A percentile compares a stretch with the other conserved stretches of the same genome.
Conservation (phyloP, 2,329 filamentous ascomycete genomes). For the Fusarium neocosmosporiellum region DNA sequence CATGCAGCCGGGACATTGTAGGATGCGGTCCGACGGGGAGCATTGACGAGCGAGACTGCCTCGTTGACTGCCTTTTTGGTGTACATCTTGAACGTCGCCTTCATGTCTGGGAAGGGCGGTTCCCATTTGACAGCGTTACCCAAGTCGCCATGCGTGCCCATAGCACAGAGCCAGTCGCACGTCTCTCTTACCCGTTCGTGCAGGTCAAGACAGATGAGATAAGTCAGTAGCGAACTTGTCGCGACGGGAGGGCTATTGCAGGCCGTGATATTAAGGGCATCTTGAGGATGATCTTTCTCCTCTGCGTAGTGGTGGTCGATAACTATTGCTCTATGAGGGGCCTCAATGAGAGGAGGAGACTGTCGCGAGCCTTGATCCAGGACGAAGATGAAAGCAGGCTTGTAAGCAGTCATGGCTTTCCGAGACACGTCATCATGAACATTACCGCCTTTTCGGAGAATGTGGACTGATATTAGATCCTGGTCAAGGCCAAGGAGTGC, state of each 20-base stretch:
- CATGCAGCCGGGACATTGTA: slow-evolving; percentile 72
- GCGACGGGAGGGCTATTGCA: slow-evolving; percentile 74
- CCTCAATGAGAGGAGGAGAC: slow-evolving; percentile 64
- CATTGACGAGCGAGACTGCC: slow-evolving; percentile 73
- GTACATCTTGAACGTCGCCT: slow-evolving; percentile 66
- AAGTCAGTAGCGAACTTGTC: slow-evolving; percentile 72
- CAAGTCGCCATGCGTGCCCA: slow-evolving; percentile 75
- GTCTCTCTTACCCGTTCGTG: slow-evolving; percentile 59
- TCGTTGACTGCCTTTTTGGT: slow-evolving; percentile 72
- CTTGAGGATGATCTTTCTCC: slow-evolving; percentile 66
- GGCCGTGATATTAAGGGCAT: slow-evolving; percentile 67
- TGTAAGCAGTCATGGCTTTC: slow-evolving; percentile 58
- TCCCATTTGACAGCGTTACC: slow-evolving; percentile 74
- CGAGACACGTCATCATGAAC: slow-evolving; percentile 67
- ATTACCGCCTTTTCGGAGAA: slow-evolving; percentile 68
- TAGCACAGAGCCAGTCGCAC: slow-evolving; percentile 71
- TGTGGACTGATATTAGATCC: slow-evolving; percentile 66
- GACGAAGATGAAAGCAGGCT: slow-evolving; percentile 70
- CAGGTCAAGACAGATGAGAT: slow-evolving; percentile 69
- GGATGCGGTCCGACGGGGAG: slow-evolving; percentile 69
- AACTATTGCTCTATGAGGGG: slow-evolving; percentile 63
- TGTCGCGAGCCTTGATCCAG: slow-evolving; percentile 73
- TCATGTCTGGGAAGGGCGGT: slow-evolving; percentile 75
- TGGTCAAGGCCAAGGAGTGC: slow-evolving; percentile 66
- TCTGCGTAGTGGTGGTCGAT: slow-evolving; percentile 74